Conservation (phyloP, 2,329 filamentous ascomycete genomes). For the Stemphylium beticola region DNA sequence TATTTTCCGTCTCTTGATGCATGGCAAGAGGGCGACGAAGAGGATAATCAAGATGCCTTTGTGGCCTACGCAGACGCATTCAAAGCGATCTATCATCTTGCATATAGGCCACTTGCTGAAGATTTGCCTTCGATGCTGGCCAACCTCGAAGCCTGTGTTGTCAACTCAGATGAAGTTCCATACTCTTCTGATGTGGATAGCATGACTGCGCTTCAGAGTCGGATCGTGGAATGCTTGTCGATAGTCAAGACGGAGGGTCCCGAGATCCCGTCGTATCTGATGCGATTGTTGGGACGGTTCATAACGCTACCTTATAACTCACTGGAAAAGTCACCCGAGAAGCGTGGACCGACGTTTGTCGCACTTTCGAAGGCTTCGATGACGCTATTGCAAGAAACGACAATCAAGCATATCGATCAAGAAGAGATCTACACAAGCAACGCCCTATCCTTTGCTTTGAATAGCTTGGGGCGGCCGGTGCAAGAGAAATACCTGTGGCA, state of each 20-base stretch:
- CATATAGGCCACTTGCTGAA: slow-evolving; percentile 67
- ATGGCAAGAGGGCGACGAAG: slow-evolving; percentile 31
- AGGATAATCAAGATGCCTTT: slow-evolving; percentile 77
- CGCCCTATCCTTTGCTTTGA: slow-evolving; percentile 69
- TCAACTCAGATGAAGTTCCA: slow-evolving; percentile 69
- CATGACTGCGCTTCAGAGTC: slow-evolving; percentile 73
- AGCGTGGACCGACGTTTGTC: slow-evolving; percentile 76
- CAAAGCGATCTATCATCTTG: slow-evolving; percentile 77
- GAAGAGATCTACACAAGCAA: slow-evolving; percentile 73
- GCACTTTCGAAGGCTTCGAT: slow-evolving; percentile 87
- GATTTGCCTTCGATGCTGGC: slow-evolving; percentile 70
- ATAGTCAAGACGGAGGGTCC: slow-evolving; percentile 70
- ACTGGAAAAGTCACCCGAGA: slow-evolving; percentile 22
- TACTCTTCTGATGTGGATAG: slow-evolving; percentile 77
- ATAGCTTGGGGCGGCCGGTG: slow-evolving; percentile 73
- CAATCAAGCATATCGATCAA: slow-evolving; percentile 65
- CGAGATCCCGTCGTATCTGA: slow-evolving; percentile 70
- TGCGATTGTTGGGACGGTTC: slow-evolving; percentile 73
- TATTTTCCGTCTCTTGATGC: slow-evolving; percentile 39
- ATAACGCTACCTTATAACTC: slow-evolving; percentile 70
- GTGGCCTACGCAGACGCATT: slow-evolving; percentile 81
- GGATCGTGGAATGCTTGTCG: slow-evolving; percentile 71
- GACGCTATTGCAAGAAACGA: slow-evolving; percentile 67
- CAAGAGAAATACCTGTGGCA: slow-evolving; percentile 80
- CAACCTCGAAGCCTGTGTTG: slow-evolving; percentile 73